Evolutionary conservation across 108 stramenopile genomes (phyloP).

Genomic region (Pseudonitzschia pungens): DNA sequence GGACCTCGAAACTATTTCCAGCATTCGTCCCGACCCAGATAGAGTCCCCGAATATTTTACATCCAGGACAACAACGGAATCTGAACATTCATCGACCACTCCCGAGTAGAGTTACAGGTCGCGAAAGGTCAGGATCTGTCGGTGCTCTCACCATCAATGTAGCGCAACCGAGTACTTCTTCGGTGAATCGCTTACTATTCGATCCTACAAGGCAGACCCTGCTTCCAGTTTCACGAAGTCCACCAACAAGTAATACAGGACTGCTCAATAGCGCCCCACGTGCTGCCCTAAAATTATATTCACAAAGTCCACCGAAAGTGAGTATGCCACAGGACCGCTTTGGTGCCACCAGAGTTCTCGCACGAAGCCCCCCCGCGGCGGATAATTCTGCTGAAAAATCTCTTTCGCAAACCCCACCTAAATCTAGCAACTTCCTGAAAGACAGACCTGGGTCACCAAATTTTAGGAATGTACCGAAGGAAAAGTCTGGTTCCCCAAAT

Average conservation of each 20-base stretch:
- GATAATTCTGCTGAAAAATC: not conserved
- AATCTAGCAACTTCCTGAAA: not conserved
- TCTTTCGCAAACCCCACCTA: slow-evolving; percentile 6
- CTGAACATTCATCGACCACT: slow-evolving; percentile 4
- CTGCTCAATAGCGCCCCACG: not conserved
- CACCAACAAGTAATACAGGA: slow-evolving; percentile 11
- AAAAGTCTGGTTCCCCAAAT: not conserved
- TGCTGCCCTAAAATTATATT: slow-evolving; percentile 7
- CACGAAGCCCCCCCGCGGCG: not conserved
- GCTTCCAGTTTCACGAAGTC: slow-evolving; percentile 29
- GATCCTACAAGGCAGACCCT: slow-evolving; percentile 7
- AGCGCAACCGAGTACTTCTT: not conserved
- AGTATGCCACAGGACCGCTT: not conserved
- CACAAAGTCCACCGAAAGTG: slow-evolving; percentile 12
- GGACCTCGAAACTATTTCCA: slow-evolving; percentile 14
- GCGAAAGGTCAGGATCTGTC: not conserved
- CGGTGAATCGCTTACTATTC: not conserved
- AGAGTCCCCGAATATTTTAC: slow-evolving; percentile 7
- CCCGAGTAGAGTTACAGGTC: slow-evolving; percentile 9
- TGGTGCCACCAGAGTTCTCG: not conserved
- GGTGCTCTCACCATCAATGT: not conserved
- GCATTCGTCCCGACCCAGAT: not conserved
- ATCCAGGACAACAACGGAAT: not conserved
- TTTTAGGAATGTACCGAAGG: not conserved
- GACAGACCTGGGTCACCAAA: slow-evolving; percentile 13